phyloP scores from a whole-genome alignment of 2,329 filamentous ascomycete species.

The Trichoderma gracile region DNA sequence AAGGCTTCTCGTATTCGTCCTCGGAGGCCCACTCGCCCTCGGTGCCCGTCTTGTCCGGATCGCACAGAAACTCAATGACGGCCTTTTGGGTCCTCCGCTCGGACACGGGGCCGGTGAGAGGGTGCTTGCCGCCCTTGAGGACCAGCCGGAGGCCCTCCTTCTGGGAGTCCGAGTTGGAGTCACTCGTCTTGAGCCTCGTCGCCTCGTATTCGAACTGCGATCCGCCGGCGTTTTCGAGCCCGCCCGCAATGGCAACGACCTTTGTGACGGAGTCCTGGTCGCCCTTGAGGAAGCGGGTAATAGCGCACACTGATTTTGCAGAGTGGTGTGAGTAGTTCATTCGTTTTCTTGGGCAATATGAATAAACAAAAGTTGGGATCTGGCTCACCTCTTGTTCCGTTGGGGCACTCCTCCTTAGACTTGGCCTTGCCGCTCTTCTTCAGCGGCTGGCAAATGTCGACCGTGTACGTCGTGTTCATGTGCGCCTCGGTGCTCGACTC shows the following conservation, averaged over 20 bases:
- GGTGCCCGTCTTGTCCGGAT: constrained; percentile 67
- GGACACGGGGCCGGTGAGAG: constrained; percentile 51
- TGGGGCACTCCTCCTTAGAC: constrained; percentile 63
- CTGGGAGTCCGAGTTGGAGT: constrained; percentile 63
- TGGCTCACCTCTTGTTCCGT: constrained; percentile 65
- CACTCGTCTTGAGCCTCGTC: constrained; percentile 64
- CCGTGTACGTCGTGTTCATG: constrained; percentile 74
- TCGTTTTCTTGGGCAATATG: no score
- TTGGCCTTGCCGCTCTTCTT: constrained; percentile 59
- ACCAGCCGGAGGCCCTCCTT: constrained; percentile 73
- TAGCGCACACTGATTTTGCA: constrained; percentile 63
- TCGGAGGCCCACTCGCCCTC: constrained; percentile 66
- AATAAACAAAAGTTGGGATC: background rate
- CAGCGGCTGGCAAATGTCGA: constrained; percentile 73
- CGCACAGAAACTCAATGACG: constrained; percentile 83
- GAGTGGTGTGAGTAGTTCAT: no score
- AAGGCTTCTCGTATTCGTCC: constrained; percentile 44
- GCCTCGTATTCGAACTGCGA: constrained; percentile 64
- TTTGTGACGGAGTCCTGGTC: constrained; percentile 52
- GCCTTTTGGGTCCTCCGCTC: constrained; percentile 66
- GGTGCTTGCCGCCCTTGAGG: constrained; percentile 61
- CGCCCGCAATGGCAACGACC: constrained; percentile 74
- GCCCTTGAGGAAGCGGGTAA: constrained; percentile 59
- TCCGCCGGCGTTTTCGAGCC: constrained; percentile 61
- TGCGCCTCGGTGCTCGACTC: constrained; percentile 53